phyloP scores from a whole-genome alignment of 176 grass and related monocot genomes.

The Carex scoparia region DNA sequence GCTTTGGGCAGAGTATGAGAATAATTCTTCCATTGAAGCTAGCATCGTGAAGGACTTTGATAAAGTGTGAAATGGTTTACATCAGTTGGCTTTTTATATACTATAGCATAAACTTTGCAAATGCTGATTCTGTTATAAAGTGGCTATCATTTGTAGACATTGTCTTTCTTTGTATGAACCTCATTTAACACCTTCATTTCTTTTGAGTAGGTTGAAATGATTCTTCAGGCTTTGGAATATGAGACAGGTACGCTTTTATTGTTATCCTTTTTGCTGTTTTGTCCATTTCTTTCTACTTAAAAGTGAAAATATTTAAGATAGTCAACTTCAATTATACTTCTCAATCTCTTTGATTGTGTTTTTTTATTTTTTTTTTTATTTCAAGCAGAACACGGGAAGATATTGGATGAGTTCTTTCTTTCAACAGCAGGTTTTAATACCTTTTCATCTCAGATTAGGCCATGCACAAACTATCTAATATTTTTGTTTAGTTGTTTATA shows the following conservation, averaged over 20 bases:
- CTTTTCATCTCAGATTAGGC: conserved; percentile 5
- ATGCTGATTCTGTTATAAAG: background rate
- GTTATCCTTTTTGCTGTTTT: background rate
- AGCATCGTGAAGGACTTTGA: conserved; percentile 97
- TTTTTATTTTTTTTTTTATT: conserved; percentile 29
- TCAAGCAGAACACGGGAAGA: conserved; percentile 71
- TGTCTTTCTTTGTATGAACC: conserved; percentile 13
- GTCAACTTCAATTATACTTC: background rate
- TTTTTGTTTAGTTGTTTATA: background rate
- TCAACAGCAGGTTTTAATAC: conserved; percentile 81
- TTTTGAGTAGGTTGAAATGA: conserved; percentile 89
- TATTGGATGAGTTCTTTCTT: conserved; percentile 88
- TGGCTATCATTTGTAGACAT: background rate
- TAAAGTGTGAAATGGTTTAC: conserved; percentile 48
- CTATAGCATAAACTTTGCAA: background rate
- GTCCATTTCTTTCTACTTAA: background rate
- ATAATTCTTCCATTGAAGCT: conserved; percentile 92
- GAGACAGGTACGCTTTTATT: conserved; percentile 53
- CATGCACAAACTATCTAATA: background rate
- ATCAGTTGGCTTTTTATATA: background rate
- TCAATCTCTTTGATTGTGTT: conserved; percentile 7
- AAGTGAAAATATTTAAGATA: background rate
- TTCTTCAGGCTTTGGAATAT: conserved; percentile 99
- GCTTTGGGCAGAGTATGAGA: conserved; percentile 91
- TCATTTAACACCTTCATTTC: conserved; percentile 13